Conservation (phyloP, 2,329 filamentous ascomycete species). For the Colletotrichum acutatum region DNA sequence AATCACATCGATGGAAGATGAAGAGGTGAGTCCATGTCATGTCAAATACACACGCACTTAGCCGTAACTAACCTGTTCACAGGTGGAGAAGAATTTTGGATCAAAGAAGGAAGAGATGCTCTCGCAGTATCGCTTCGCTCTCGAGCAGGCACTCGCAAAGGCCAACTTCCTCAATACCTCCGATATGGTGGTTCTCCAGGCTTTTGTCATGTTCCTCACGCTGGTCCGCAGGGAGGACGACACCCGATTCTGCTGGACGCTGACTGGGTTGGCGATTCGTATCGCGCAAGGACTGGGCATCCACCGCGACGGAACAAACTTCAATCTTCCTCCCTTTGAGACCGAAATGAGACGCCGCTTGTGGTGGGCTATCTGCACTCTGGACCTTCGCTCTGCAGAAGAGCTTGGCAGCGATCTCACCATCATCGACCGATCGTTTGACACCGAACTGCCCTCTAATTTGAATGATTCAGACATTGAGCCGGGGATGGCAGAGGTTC, state of each 20-base stretch:
- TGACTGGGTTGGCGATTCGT: slow-evolving; percentile 67
- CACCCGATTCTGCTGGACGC: slow-evolving; percentile 68
- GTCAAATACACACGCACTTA: too few species aligned
- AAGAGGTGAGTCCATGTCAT: slow-evolving; percentile 56
- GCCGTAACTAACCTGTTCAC: not conserved
- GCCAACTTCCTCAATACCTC: slow-evolving; percentile 68
- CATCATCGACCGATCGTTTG: slow-evolving; percentile 53
- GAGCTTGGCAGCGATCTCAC: slow-evolving; percentile 61
- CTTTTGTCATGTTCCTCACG: slow-evolving; percentile 66
- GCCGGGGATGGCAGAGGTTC: slow-evolving; percentile 58
- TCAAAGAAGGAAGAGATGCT: slow-evolving; percentile 56
- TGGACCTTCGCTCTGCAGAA: slow-evolving; percentile 67
- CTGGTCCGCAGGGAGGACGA: slow-evolving; percentile 59
- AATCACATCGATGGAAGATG: slow-evolving; percentile 68
- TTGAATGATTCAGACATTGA: slow-evolving; percentile 61
- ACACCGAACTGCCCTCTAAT: slow-evolving; percentile 61
- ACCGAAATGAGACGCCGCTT: slow-evolving; percentile 69
- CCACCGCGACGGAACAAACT: slow-evolving; percentile 64
- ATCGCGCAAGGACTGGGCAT: slow-evolving; percentile 70
- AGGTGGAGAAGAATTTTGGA: slow-evolving; percentile 54
- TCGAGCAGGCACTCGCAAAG: slow-evolving; percentile 67
- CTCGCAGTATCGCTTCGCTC: slow-evolving; percentile 61
- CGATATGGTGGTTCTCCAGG: slow-evolving; percentile 67
- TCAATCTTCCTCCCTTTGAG: slow-evolving; percentile 67
- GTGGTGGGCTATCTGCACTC: slow-evolving; percentile 69